Evolutionary conservation across 2,329 filamentous ascomycete species (phyloP), one percentile per base, ranked within the genome.

Genomic region (Passalora sequoiae): DNA sequence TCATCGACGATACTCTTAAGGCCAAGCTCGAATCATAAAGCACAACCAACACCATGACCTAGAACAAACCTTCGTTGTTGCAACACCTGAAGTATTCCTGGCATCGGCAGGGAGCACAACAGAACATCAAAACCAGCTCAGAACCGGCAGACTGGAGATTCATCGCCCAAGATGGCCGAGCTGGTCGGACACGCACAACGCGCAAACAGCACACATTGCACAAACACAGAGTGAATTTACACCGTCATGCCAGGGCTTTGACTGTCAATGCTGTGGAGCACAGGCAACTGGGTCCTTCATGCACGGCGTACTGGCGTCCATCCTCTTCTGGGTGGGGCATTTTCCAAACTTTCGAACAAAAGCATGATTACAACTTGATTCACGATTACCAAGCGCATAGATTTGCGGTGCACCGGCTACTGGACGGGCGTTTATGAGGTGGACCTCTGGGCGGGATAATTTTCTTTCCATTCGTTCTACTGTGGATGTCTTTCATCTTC

Each of bases 1-100:
- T 76, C 46, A 62, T 81, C 45, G 73, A 75, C 56, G 60, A 64
- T 19, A 66, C 70, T 46, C 64, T 80, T 45, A 74, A 69, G 60
- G 65, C 69, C 52, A 70, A 74, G 53, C 69, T 82, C 52, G 72
- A 78, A 38, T 42, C 47, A 29, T 50, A 50, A 24, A 24, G n/a
- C n/a, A n/a, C n/a, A n/a, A n/a, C n/a, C n/a, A n/a, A n/a, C n/a
- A n/a, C n/a, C 9, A 12, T 17, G 24, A 31, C 15, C 10, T 9
- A 13, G 22, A 10, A 24, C 28, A 15, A 40, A 15, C 16, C 15
- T 27, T 35, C 19, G 7, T 33, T 17, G 30, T 19, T n/a, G n/a
- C 30, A 7, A 17, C 13, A 8, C 9, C 13, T 33, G 15, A 19
- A 33, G 9, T 6, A 1, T 19, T 8, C 30, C 30, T 15, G 9